Conservation (phyloP, 2,329 filamentous ascomycete genomes). For the Verticillium isaacii region DNA sequence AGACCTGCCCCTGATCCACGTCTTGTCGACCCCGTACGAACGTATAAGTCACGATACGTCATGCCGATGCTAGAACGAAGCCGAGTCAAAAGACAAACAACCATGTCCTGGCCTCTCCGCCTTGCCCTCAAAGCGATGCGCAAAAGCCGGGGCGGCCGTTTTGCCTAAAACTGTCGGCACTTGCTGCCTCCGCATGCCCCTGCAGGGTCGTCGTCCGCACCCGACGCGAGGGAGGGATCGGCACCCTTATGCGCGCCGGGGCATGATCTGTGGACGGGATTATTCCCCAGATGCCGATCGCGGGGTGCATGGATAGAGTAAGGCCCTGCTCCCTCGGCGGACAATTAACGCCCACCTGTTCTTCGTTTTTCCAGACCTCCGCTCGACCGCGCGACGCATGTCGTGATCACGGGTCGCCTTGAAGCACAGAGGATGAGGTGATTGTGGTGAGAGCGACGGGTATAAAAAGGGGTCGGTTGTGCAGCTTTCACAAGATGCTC, state of each 20-base stretch:
- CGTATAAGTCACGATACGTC: no score
- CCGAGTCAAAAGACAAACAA: no score
- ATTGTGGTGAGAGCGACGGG: no score
- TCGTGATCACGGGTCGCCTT: background rate
- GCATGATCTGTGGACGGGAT: constrained; percentile 4
- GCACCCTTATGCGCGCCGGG: background rate
- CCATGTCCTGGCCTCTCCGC: no score
- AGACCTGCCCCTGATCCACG: no score
- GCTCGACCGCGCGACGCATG: background rate
- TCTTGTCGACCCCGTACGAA: no score
- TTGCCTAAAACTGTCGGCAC: constrained; percentile 24
- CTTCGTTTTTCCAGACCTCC: background rate
- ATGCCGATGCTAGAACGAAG: no score
- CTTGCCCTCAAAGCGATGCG: background rate
- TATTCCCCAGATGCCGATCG: background rate
- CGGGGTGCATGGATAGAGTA: background rate
- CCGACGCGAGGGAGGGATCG: background rate
- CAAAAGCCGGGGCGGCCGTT: background rate
- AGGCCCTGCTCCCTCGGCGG: background rate
- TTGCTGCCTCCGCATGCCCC: no score
- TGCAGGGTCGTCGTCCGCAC: background rate
- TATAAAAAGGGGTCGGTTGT: background rate
- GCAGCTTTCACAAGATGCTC: background rate
- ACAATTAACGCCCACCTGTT: constrained; percentile 9
- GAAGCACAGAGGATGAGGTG: background rate